Percentiles rank a stretch among this genome's conserved stretches.
phyloP scores from a whole-genome alignment of 352 stramenopile species.

The Achlya hypogyna region DNA sequence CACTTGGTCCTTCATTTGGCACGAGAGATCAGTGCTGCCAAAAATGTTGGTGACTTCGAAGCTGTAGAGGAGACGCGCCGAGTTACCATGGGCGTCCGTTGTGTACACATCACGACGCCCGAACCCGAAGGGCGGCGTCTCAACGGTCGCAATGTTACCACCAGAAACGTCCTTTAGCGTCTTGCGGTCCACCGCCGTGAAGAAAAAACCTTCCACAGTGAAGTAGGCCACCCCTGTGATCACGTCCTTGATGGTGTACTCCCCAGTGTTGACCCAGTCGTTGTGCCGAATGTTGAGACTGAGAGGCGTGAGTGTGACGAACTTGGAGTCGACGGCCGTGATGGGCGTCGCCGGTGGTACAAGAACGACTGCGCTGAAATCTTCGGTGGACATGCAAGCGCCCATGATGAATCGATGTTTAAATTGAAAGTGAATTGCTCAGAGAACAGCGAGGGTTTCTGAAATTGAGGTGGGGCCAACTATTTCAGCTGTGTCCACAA shows the following conservation, averaged over 20 bases:
- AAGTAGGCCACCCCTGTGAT: neutral
- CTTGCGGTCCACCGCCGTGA: neutral
- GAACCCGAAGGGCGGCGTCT: neutral
- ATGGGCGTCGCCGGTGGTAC: neutral
- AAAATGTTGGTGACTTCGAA: conserved; percentile 4
- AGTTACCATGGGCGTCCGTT: neutral
- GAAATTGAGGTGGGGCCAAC: no score
- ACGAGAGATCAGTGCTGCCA: neutral
- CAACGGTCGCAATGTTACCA: neutral
- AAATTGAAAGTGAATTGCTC: no score
- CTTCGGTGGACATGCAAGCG: neutral
- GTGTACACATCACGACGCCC: neutral
- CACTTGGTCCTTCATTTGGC: neutral
- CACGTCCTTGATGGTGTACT: neutral
- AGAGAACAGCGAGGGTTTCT: no score
- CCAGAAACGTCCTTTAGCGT: neutral
- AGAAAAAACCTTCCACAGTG: neutral
- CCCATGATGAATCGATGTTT: neutral
- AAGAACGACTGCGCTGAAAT: neutral
- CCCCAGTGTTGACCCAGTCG: neutral
- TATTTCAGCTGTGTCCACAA: neutral
- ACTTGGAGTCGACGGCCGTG: neutral
- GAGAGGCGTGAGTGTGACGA: neutral
- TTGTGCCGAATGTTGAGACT: conserved; percentile 1
- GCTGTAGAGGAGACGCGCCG: neutral